These are phyloP conservation scores for Cystobasidium slooffiae DNA, from an alignment of 1,284 basidiomycete species.

Conservation along the genomic window DNA sequence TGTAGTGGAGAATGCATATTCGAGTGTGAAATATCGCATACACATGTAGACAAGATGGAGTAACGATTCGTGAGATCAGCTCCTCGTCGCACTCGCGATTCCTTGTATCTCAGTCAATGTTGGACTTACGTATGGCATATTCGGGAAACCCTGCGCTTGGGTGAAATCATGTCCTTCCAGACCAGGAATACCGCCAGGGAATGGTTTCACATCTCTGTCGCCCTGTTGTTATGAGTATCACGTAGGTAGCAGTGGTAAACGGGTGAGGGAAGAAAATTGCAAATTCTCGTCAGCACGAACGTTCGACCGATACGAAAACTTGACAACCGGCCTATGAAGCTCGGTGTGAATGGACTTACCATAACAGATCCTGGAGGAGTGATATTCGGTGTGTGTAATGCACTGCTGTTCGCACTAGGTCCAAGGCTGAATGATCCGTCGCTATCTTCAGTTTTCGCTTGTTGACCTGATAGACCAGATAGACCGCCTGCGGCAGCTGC, in stretches of 20 bases:
- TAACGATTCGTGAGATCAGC: too few relatives aligned
- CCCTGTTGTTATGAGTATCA: neutral
- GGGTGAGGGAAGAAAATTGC: neutral
- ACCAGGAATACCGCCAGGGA: conserved; percentile 44
- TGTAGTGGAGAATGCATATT: neutral
- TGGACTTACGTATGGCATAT: conserved; percentile 24
- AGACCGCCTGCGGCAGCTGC: conserved; percentile 22
- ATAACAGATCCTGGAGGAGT: conserved; percentile 19
- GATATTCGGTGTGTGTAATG: conserved; percentile 17
- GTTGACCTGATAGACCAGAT: conserved; percentile 1
- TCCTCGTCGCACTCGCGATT: neutral
- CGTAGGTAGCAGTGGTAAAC: neutral
- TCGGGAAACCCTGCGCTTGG: conserved; percentile 7
- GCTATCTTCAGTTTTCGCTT: conserved; percentile 18
- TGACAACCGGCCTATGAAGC: neutral
- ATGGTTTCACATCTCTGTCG: conserved; percentile 22
- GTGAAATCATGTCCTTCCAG: conserved; percentile 44
- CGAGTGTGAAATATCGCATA: neutral
- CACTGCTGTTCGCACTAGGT: conserved; percentile 11
- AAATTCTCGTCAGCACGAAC: neutral
- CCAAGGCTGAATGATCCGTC: conserved; percentile 29
- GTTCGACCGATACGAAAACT: neutral
- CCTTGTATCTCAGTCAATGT: neutral
- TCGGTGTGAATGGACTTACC: neutral
- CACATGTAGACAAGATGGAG: too few relatives aligned